Evolutionary conservation across 768 basidiomycete genomes (phyloP).

Genomic region (Sporobolomyces pararoseus): DNA sequence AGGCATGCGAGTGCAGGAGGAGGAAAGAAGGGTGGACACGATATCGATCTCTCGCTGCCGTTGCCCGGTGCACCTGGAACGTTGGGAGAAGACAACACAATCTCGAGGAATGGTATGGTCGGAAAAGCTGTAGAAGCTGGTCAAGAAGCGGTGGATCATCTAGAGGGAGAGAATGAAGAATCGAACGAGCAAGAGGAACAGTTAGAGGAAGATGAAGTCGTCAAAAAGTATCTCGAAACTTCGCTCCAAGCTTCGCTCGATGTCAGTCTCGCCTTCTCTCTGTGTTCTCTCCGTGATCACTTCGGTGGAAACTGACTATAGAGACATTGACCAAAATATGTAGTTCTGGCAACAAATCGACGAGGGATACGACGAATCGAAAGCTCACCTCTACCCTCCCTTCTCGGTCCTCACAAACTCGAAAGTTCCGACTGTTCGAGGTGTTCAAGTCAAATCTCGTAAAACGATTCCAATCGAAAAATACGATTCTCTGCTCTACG

Average conservation of each 20-base stretch:
- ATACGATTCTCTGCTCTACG: slow-evolving; percentile 37
- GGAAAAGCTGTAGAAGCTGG: neutral
- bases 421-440: slow-evolving; percentile 39
- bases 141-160: neutral
- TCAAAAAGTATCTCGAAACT: slow-evolving; percentile 14
- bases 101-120: neutral
- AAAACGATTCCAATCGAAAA: slow-evolving; percentile 23
- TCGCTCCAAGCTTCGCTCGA: neutral
- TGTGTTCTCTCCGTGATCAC: neutral
- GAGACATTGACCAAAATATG: too few relatives aligned
- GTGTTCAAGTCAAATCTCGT: slow-evolving; percentile 19
- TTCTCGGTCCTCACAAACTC: slow-evolving; percentile 27
- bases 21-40: neutral
- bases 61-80: slow-evolving; percentile 14
- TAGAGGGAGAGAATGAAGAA: neutral
- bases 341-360: slow-evolving; percentile 34
- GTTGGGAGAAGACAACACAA: slow-evolving; percentile 12
- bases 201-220: slow-evolving; percentile 8
- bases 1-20: neutral
- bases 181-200: neutral
- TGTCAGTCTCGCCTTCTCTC: neutral
- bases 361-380: slow-evolving; percentile 31
- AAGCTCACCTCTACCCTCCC: slow-evolving; percentile 39
- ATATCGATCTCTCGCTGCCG: neutral
- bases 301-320: neutral